These are phyloP conservation scores for Cubamyces sp. DNA, from an alignment of 768 basidiomycete species.

Conservation along the genomic window DNA sequence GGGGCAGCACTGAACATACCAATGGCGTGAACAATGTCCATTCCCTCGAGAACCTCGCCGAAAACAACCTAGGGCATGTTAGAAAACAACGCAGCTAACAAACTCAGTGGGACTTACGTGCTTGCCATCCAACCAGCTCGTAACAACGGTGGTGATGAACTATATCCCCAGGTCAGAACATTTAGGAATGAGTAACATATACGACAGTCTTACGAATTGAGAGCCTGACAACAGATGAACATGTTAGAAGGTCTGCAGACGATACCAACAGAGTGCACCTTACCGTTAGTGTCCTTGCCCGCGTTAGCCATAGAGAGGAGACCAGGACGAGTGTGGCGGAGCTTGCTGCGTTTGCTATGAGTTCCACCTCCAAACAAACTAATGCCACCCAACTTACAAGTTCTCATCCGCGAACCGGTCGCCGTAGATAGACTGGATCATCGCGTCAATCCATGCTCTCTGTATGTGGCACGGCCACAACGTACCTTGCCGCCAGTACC, in stretches of 20 bases:
- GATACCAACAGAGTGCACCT: background rate
- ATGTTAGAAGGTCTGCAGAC: background rate
- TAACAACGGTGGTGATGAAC: conserved; percentile 92
- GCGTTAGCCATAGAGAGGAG: conserved; percentile 95
- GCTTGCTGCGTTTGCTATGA: conserved; percentile 63
- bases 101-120: conserved; percentile 55
- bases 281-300: conserved; percentile 91
- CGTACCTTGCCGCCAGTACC: conserved; percentile 89
- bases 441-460: background rate
- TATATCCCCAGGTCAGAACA: conserved; percentile 36
- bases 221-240: conserved; percentile 54
- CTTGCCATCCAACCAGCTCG: conserved; percentile 89
- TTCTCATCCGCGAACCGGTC: conserved; percentile 94
- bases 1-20: conserved; percentile 46
- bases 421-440: conserved; percentile 83
- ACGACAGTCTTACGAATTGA: conserved; percentile 72
- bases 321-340: conserved; percentile 89
- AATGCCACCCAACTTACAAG: conserved; percentile 58
- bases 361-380: background rate
- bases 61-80: conserved; percentile 74
- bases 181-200: too few relatives aligned
- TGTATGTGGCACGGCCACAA: background rate
- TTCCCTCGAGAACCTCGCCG: conserved; percentile 89
- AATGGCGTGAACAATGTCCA: conserved; percentile 81
- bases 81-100: background rate